Evolutionary conservation across 2,329 filamentous ascomycete species (phyloP).

Genomic region (Fulvia fulva): DNA sequence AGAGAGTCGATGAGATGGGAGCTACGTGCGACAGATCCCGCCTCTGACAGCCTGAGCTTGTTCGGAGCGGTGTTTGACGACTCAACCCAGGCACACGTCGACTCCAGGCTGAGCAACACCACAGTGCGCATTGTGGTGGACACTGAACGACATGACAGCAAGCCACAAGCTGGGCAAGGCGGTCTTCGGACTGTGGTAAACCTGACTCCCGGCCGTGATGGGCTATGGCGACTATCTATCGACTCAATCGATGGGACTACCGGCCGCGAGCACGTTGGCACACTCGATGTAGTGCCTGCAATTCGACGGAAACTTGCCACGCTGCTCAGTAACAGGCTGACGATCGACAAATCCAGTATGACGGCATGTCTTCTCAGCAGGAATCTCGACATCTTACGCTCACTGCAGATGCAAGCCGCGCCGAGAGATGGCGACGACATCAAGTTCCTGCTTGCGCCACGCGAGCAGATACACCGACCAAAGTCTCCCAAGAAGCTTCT

Average conservation of each 20-base stretch:
- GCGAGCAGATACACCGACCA: constrained; percentile 61
- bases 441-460: constrained; percentile 12
- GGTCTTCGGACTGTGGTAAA: constrained; percentile 69
- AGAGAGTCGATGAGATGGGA: constrained; percentile 79
- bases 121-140: constrained; percentile 71
- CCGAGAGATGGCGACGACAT: constrained; percentile 18
- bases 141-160: constrained; percentile 35
- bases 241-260: constrained; percentile 65
- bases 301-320: constrained; percentile 26
- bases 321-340: constrained; percentile 55
- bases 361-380: constrained; percentile 69
- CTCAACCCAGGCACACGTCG: constrained; percentile 57
- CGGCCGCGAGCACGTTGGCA: constrained; percentile 69
- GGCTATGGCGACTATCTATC: constrained; percentile 54
- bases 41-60: constrained; percentile 52
- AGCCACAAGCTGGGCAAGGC: constrained; percentile 40
- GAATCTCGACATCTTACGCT: constrained; percentile 71
- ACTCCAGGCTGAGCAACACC: constrained; percentile 64
- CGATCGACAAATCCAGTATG: constrained; percentile 60
- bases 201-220: constrained; percentile 53
- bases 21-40: constrained; percentile 64
- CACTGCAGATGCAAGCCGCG: constrained; percentile 46
- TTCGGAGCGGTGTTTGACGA: constrained; percentile 70
- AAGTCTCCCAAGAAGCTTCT: constrained; percentile 89
- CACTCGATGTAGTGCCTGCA: constrained; percentile 63